Evolutionary conservation across 73 alveolate genomes (phyloP), one percentile per base, ranked within the genome.

Genomic region (Diophrys appendiculata): DNA sequence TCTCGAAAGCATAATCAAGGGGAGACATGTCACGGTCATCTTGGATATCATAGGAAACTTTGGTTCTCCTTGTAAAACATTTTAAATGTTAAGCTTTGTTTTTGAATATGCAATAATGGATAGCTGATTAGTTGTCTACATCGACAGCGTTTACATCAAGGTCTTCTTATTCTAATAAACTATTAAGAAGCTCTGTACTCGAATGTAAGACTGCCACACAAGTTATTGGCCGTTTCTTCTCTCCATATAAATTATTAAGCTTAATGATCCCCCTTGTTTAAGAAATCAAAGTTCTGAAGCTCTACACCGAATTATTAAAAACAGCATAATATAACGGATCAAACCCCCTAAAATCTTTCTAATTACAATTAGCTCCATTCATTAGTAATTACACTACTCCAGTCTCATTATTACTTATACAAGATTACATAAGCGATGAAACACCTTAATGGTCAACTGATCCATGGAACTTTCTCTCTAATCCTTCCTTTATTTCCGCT

Each of bases 321-420:
- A 67, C 75, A 3, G 30, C 54, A 67, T 67, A 67, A 28, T 67
- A 67, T 26, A 67, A 54, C 2, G 75, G 52, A 28, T 67, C 75
- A 25, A 67, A 67, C 26, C 75, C 75, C 29, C 54, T 25, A 31
- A 67, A 67, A 28, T 67, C 75, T 26, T 26, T 26, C 31, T 67
- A 31, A 29, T 67, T 67, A 31, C 25, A 14, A 67, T 67, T 67
- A 31, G 75, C 43, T 18, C 75, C 75, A 25, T 67, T 67, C 23
- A 25, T 67, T 3, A 67, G 5, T 2, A 67, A 5, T 25, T 67
- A 26, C 31, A 22, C 3, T n/a, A 67, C 75, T 67, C 75, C 75
- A 1, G 5, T 28, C 31, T 43, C 54, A 29, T 67, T 67, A 24
- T 67, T 67, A 31, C 75, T 67, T 67, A 5, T 67, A 31, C 75